Evolutionary conservation across 2,329 filamentous ascomycete genomes (phyloP).

Genomic region (Aspergillus clavatus): DNA sequence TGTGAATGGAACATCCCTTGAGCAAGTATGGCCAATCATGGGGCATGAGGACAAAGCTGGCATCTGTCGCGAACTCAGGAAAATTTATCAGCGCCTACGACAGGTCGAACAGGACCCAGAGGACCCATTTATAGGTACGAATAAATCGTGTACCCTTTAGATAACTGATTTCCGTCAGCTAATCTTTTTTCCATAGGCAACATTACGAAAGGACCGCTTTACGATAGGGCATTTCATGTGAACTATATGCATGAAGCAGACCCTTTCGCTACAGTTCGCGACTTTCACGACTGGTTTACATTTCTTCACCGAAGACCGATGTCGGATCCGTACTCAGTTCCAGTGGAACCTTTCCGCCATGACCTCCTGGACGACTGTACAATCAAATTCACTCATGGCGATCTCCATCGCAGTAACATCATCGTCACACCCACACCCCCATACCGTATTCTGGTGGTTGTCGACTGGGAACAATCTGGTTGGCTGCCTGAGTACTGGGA

Average conservation of each 20-base stretch:
- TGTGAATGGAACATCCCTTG: conserved; percentile 24
- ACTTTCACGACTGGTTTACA: conserved; percentile 32
- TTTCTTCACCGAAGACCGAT: conserved; percentile 20
- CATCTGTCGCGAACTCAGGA: conserved; percentile 17
- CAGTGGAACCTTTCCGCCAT: conserved; percentile 25
- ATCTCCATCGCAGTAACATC: conserved; percentile 34
- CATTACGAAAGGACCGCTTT: conserved; percentile 15
- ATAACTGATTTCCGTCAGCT: background rate
- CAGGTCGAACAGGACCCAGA: conserved; percentile 21
- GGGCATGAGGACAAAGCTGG: conserved; percentile 7
- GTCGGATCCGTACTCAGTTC: conserved; percentile 21
- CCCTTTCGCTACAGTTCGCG: conserved; percentile 25
- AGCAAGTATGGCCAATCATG: conserved; percentile 24
- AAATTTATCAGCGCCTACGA: conserved; percentile 17
- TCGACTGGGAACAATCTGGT: conserved; percentile 32
- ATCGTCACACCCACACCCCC: conserved; percentile 20
- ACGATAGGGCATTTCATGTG: conserved; percentile 19
- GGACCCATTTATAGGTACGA: conserved; percentile 25
- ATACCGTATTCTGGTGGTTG: conserved; percentile 21
- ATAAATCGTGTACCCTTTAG: background rate
- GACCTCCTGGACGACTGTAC: conserved; percentile 26
- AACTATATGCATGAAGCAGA: conserved; percentile 20
- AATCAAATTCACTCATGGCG: conserved; percentile 33
- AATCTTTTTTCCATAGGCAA: conserved; percentile 11
- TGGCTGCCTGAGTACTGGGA: conserved; percentile 34